Conservation (phyloP, 2,329 filamentous ascomycete species). For the Fusarium graminum region DNA sequence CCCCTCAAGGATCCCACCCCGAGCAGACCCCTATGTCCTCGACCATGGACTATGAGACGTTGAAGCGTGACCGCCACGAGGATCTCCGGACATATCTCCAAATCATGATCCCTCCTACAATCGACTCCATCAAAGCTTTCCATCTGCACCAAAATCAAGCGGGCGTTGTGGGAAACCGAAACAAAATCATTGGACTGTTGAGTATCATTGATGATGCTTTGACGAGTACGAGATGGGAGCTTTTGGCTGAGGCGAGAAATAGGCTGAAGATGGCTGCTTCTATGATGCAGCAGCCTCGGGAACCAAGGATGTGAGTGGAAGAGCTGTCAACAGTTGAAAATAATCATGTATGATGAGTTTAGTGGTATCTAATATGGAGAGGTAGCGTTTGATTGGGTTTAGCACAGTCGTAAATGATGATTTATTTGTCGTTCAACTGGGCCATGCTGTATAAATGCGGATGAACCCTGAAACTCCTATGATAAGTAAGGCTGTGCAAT, state of each 20-base stretch:
- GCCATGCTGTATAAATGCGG: no score
- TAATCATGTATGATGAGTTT: slow-evolving; percentile 10
- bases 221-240: slow-evolving; percentile 46
- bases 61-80: slow-evolving; percentile 45
- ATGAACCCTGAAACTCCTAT: background rate
- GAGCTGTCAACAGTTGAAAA: slow-evolving; percentile 1
- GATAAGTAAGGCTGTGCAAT: no score
- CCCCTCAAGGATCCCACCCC: slow-evolving; percentile 35
- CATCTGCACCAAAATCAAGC: slow-evolving; percentile 49
- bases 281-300: slow-evolving; percentile 46
- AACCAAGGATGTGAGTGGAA: slow-evolving; percentile 36
- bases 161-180: slow-evolving; percentile 47
- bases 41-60: slow-evolving; percentile 38
- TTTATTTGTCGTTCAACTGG: background rate
- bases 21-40: slow-evolving; percentile 36
- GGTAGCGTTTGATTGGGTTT: slow-evolving; percentile 2
- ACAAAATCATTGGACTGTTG: slow-evolving; percentile 46
- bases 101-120: slow-evolving; percentile 49
- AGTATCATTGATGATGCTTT: slow-evolving; percentile 47
- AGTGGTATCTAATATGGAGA: slow-evolving; percentile 12
- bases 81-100: slow-evolving; percentile 48
- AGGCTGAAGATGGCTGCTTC: slow-evolving; percentile 47
- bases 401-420: background rate
- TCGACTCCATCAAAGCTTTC: slow-evolving; percentile 49
- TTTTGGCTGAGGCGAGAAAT: slow-evolving; percentile 46